Evolutionary conservation across 257 asterid species (phyloP), one percentile per base, ranked within the genome.

Genomic region (Anisodus acutangulus): DNA sequence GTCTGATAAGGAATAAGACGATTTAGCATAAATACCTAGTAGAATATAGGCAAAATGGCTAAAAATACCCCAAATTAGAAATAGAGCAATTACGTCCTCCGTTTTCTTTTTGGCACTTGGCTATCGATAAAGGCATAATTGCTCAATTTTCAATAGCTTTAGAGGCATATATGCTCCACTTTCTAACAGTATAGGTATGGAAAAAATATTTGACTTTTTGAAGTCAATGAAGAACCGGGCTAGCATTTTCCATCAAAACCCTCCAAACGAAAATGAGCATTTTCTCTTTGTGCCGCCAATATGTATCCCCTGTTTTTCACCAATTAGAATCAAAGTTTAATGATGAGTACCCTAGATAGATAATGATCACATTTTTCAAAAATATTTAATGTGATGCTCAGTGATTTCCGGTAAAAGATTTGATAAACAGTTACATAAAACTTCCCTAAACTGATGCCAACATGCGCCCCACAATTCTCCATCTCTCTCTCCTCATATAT

Each of bases 401-500:
- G 6, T 6, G 6, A 62, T 62, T 62, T 62, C 69, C 69, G 69
- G 15, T 60, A 19, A 60, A 60, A 60, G 35, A 60, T 60, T 60
- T n/a, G 13, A 60, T 9, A 60, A 9, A 1, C 13, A 8, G 67
- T 3, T 60, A 60, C 9, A 60, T 6, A 16, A 6, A 58, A 58
- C 26, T 58, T 58, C 64, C 64, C 64, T 58, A 58, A 16, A 58
- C 26, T 58, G 64, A 58, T 80, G 88, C 89, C 80, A 39, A 81
- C 67, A 78, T 58, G 15, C 13, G 5, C 68, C 15, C 88, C 93
- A 88, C 85, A 91, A 41, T 62, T 69, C 90, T 80, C 93, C 94
- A 78, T 62, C 31, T 81, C 79, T 86, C 64, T 66, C 72, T 66
- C n/a, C 72, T 66, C 8, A 66, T 66, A 26, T 26, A 31, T 66